Evolutionary conservation across 148 eudicot species (phyloP).

Genomic region (Arbutus unedo): DNA sequence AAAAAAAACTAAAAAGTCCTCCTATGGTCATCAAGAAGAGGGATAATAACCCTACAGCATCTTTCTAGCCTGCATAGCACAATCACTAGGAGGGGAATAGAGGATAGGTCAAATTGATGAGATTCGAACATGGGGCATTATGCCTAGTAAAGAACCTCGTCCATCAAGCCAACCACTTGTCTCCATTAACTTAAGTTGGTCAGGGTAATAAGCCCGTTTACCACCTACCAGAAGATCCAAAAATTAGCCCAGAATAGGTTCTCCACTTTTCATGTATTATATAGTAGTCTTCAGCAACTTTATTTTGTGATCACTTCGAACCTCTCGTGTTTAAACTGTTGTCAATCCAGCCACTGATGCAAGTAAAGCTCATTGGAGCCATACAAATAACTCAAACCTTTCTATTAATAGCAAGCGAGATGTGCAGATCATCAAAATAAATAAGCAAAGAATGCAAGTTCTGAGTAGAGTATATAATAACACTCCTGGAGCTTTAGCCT

Average conservation of each 20-base stretch:
- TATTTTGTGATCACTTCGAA: not conserved
- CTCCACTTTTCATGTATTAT: not conserved
- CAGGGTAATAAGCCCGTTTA: not conserved
- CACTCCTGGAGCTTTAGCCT: not conserved
- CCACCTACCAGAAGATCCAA: not conserved
- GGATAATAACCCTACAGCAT: no score
- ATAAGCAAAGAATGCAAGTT: conserved; percentile 10
- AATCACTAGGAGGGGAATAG: not conserved
- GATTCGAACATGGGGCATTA: not conserved
- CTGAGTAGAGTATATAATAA: not conserved
- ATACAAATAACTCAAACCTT: not conserved
- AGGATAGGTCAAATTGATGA: not conserved
- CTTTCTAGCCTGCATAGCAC: no score
- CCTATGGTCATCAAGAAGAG: no score
- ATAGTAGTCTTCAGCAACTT: not conserved
- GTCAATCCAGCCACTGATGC: not conserved
- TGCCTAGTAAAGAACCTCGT: not conserved
- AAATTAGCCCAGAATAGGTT: not conserved
- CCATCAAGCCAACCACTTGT: not conserved
- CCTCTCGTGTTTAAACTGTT: not conserved
- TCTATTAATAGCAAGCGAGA: not conserved
- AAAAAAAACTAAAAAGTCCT: no score
- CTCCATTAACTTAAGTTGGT: not conserved
- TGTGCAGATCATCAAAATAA: not conserved
- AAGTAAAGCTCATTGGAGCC: not conserved